Percentiles rank a stretch among this genome's conserved stretches.
Conservation (phyloP, 78 protist genomes). For the Blattamonas nauphoetae region DNA sequence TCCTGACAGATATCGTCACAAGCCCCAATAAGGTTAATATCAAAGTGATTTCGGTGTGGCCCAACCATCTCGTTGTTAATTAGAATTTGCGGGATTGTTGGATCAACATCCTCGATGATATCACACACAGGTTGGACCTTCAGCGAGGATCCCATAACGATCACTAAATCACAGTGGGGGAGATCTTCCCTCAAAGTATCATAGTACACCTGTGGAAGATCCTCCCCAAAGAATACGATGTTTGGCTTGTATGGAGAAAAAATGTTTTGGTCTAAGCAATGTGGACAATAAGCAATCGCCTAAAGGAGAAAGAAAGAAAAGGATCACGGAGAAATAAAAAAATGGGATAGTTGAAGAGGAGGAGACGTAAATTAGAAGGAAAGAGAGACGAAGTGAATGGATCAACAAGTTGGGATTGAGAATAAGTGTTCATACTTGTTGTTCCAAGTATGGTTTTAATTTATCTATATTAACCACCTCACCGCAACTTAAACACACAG, state of each 20-base stretch:
- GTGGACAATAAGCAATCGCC: too few species aligned
- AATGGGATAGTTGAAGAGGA: neutral
- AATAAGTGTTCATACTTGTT: neutral
- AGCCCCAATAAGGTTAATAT: constrained; percentile 1
- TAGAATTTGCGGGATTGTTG: constrained; percentile 56
- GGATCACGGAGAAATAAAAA: neutral
- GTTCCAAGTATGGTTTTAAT: neutral
- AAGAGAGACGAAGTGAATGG: neutral
- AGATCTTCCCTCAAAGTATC: neutral
- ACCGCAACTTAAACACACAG: constrained; percentile 8
- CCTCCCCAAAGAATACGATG: constrained; percentile 46
- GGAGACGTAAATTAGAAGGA: neutral
- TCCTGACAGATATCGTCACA: too few species aligned
- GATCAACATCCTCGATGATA: too few species aligned
- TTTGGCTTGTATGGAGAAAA: constrained; percentile 23
- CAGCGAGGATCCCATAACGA: constrained; percentile 41
- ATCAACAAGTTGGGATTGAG: too few species aligned
- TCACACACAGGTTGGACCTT: constrained; percentile 8
- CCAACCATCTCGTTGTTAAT: constrained; percentile 60
- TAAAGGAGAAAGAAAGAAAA: neutral
- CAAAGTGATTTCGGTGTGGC: neutral
- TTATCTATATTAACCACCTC: neutral
- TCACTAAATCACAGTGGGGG: constrained; percentile 9
- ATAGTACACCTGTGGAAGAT: neutral
- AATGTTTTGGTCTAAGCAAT: too few species aligned